Conservation (phyloP, 768 basidiomycete species). For the Suillus placidus region DNA sequence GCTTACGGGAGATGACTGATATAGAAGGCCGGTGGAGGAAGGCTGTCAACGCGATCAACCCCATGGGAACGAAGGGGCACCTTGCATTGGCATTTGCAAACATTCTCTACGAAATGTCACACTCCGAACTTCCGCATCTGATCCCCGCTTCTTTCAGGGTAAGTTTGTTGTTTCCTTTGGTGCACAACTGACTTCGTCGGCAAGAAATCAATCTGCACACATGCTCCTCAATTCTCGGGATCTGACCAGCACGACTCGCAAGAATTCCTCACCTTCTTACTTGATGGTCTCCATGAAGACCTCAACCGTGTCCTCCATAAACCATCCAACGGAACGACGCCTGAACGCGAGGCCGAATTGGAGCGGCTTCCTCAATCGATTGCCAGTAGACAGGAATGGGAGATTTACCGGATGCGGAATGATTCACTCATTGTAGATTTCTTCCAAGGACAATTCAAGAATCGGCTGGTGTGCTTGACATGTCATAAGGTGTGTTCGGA, state of each 20-base stretch:
- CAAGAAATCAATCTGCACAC: slow-evolving; percentile 60
- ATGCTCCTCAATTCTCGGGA: slow-evolving; percentile 76
- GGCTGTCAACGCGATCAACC: slow-evolving; percentile 84
- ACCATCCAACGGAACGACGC: slow-evolving; percentile 62
- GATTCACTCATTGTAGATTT: slow-evolving; percentile 95
- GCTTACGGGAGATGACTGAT: slow-evolving; percentile 9
- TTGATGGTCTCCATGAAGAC: slow-evolving; percentile 92
- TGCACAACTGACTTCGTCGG: background rate
- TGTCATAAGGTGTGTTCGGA: slow-evolving; percentile 72
- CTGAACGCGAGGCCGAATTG: slow-evolving; percentile 84
- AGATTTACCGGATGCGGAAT: slow-evolving; percentile 83
- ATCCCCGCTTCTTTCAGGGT: slow-evolving; percentile 86
- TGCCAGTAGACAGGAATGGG: slow-evolving; percentile 93
- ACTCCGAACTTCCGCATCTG: slow-evolving; percentile 80
- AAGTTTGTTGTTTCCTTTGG: slow-evolving; percentile 36
- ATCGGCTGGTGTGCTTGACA: slow-evolving; percentile 84
- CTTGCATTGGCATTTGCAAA: slow-evolving; percentile 82
- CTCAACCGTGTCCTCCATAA: slow-evolving; percentile 82
- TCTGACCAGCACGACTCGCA: slow-evolving; percentile 96
- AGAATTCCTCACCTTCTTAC: slow-evolving; percentile 91
- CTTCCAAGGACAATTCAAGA: slow-evolving; percentile 97
- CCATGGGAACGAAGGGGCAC: slow-evolving; percentile 84
- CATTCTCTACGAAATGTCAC: slow-evolving; percentile 86
- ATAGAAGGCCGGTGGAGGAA: slow-evolving; percentile 79
- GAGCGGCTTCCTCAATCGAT: slow-evolving; percentile 86